Evolutionary conservation across 163 green algal genomes (phyloP), one percentile per base, ranked within the genome.

Genomic region (Scenedesmus sp.): DNA sequence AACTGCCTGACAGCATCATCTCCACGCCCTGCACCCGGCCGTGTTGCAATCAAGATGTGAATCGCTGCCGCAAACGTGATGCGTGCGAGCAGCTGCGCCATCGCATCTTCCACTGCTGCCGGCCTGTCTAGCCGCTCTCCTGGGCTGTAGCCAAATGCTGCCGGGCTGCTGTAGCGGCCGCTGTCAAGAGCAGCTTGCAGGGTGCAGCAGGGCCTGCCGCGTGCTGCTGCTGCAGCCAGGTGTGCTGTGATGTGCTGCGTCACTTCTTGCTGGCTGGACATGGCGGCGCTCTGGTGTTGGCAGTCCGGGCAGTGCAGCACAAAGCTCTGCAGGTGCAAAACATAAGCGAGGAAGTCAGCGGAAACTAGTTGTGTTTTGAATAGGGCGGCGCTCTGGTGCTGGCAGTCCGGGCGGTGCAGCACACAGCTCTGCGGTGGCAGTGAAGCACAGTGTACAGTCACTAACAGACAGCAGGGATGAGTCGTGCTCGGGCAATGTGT

Each of bases 221-320:
- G 4, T 15, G 70, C 70, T 52, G 70, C 70, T 79, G 70, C 20
- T 79, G 70, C 20, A 7, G 70, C 70, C 4, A 52, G 23, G 70
- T 79, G 70, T 52, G 70, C 70, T 79, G 23, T 8, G 70, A 52
- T 79, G 70, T 52, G 70, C 70, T 79, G 70, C 18, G 52, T 23
- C 70, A 79, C 70, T 5, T 52, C 70, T 13, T 79, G 70, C 70
- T 79, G 70, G 6, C 70, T 79, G 70, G 70, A 79, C 20, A 79
- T 23, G 3, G 70, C 70, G 20, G 23, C 4, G 70, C 70, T 79
- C 4, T 5, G 46, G 70, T 79, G 70, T 2, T 52, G 5, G 70
- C 70, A 79, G 70, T 79, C 70, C 52, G 70, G 70, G 70, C 70
- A 79, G 20, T 79, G 70, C 70, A 79, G 70, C 70, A 79, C 70